Percentiles rank a stretch among this genome's conserved stretches.
These are phyloP conservation scores for Huntiella savannae DNA, from an alignment of 2,329 filamentous ascomycete genomes.

Conservation along the genomic window DNA sequence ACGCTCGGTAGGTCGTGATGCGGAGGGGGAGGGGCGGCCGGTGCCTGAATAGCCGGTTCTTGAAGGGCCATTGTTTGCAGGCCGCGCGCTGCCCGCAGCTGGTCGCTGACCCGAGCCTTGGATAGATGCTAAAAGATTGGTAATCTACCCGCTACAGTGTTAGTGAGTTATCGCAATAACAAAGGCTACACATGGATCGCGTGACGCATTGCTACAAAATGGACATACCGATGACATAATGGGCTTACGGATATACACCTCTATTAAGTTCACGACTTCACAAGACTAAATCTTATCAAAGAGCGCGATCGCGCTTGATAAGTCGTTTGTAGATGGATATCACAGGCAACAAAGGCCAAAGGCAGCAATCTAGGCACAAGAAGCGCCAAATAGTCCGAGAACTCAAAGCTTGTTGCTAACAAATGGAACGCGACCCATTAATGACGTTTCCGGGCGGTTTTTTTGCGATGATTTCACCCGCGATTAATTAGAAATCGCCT, in stretches of 20 bases:
- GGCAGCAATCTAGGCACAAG: neutral
- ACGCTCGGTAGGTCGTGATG: constrained; percentile 13
- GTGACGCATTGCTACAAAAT: too few species aligned
- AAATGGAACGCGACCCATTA: too few species aligned
- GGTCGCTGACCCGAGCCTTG: constrained; percentile 1
- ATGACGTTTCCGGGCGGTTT: neutral
- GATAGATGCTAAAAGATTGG: constrained; percentile 10
- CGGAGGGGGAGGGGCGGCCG: constrained; percentile 3
- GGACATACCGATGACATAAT: too few species aligned
- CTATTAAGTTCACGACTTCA: too few species aligned
- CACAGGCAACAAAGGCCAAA: too few species aligned
- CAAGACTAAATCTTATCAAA: too few species aligned
- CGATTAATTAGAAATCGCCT: neutral
- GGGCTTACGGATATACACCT: too few species aligned
- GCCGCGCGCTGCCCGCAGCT: constrained; percentile 1
- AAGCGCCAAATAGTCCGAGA: neutral
- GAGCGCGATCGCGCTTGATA: neutral
- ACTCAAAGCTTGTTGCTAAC: neutral
- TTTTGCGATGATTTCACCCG: neutral
- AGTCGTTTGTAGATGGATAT: too few species aligned
- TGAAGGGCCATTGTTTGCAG: neutral
- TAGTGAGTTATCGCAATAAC: constrained; percentile 4
- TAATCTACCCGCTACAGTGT: constrained; percentile 2
- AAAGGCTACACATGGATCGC: too few species aligned
- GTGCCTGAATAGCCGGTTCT: neutral